Percentiles rank a stretch among this genome's conserved stretches.
Conservation (phyloP, 164 flowering plant genomes). For the Nelumbo lutea region DNA sequence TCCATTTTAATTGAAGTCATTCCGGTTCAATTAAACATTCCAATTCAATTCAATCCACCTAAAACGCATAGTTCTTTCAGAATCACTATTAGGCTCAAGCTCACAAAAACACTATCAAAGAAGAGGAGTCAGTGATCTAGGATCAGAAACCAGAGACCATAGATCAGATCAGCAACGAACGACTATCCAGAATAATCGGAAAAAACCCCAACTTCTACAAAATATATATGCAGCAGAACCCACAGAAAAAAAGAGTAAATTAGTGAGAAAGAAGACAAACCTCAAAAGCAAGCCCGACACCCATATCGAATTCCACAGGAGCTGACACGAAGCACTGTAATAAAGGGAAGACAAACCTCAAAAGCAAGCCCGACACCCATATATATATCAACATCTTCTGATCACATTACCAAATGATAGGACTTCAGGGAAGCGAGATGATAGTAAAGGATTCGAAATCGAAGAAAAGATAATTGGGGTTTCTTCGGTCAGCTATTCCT, state of each 20-base stretch:
- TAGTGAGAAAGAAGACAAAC: not conserved
- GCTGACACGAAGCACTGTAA: not conserved
- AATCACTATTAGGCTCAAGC: not conserved
- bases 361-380: no score
- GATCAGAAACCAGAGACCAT: not conserved
- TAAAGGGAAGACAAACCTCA: not conserved
- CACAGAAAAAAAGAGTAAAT: not conserved
- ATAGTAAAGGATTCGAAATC: no score
- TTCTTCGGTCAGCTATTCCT: no score
- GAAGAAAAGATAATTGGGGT: no score
- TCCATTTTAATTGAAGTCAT: not conserved
- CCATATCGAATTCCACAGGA: not conserved
- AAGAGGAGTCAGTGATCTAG: not conserved
- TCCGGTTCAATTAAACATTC: not conserved
- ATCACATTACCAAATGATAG: no score
- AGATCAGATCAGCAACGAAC: not conserved
- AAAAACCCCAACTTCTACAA: not conserved
- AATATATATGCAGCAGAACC: not conserved
- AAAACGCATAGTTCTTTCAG: not conserved
- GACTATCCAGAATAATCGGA: not conserved
- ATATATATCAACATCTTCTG: no score
- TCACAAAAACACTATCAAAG: not conserved
- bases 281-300: conserved; percentile 1
- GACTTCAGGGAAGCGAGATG: no score
- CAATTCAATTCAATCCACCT: not conserved